Evolutionary conservation across 192 early-diverging fungal genomes (phyloP), one percentile per base, ranked within the genome.

Genomic region (Podila verticillata): DNA sequence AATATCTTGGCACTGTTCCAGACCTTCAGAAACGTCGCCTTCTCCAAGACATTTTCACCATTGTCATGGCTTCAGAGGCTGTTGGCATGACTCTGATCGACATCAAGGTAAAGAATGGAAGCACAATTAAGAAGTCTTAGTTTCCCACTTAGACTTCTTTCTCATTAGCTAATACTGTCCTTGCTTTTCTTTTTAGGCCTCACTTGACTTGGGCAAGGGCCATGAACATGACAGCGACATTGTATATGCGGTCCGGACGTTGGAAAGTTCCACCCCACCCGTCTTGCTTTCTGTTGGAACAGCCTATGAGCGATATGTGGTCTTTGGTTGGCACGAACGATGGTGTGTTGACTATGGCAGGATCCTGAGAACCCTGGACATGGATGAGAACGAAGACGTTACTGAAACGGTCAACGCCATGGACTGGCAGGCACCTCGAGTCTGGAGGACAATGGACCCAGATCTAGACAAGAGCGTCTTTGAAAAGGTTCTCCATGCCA

Each of bases 391-490:
- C 7, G 58, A 30, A 32, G 13, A 60, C 17, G 28, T 22, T 19
- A n/a, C 19, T 15, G 24, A 56, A 8, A 17, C 31, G 20, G 4
- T 47, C 6, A 29, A 63, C 15, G 61, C 77, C 0, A 48, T 39
- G 28, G 20, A 60, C 10, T 72, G 69, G 64, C 30, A 58, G 29
- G 49, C 63, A 6, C 70, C 77, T 10, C 57, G 77, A 19, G 72
- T 72, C 54, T 80, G 77, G 77, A 70, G 51, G 47, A 72, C 59
- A 0, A 31, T 80, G 17, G 77, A 72, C 31, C 69, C 69, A 4
- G 61, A 29, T 0, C 15, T 68, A 13, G 70, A 72, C 32, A 58
- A 58, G 22, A 20, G 44, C 5, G 62, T 65, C 3, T 80, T 59
- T 61, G 77, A 80, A 49, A 80, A 62, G 60, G 24, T 60, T 22